Evolutionary conservation across 2,329 filamentous ascomycete genomes (phyloP).

Genomic region (Monilinia fructigena): DNA sequence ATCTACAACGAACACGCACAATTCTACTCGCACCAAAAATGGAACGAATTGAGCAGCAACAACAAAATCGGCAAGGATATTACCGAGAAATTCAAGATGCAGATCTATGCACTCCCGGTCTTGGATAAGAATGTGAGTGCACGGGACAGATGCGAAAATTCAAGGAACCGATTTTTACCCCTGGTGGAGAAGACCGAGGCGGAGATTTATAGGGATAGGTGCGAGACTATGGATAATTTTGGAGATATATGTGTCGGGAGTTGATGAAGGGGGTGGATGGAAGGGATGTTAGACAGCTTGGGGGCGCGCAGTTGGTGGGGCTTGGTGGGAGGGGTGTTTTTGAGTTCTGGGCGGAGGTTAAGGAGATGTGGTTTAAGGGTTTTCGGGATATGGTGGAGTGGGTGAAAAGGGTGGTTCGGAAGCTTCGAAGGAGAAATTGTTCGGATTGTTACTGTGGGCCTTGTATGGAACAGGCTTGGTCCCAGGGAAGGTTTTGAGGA

Average conservation of each 20-base stretch:
- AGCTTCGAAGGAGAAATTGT: background rate
- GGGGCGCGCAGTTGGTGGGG: background rate
- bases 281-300: background rate
- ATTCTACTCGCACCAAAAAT: background rate
- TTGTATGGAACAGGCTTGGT: too few relatives aligned
- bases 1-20: background rate
- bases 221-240: background rate
- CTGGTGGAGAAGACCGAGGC: background rate
- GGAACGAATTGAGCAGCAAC: background rate
- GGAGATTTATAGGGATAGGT: background rate
- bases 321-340: background rate
- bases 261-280: background rate
- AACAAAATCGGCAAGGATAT: background rate
- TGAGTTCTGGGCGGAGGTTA: background rate
- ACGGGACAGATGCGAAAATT: background rate
- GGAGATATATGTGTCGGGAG: slow-evolving; percentile 7
- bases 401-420: too few relatives aligned
- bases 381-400: background rate
- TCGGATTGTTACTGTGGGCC: background rate
- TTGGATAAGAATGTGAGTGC: background rate
- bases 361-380: background rate
- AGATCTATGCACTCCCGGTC: background rate
- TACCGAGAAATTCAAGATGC: background rate
- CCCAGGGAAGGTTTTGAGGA: background rate
- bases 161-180: background rate